Evolutionary conservation across 1,284 basidiomycete species (phyloP), one percentile per base, ranked within the genome.

Genomic region (Cryptococcus sp.): DNA sequence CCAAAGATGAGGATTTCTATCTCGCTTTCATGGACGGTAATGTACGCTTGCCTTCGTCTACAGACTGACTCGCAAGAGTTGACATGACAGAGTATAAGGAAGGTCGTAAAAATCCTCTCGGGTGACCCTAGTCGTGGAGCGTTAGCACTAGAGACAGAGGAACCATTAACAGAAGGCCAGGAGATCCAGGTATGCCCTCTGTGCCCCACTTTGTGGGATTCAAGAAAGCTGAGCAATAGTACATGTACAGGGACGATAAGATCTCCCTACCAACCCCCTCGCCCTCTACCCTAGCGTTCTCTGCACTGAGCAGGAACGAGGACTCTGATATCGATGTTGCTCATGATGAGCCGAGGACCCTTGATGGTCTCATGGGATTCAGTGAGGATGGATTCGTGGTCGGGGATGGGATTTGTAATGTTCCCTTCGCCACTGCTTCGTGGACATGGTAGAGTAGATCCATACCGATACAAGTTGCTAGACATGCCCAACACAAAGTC

Each of bases 111-210:
- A 50, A 85, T 92, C 57, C 82, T 81, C 14, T 85, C 86, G 0
- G 90, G 90, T 1, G 88, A 89, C 69, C 88, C 87, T 0, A 83
- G 82, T 21, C 79, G 86, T 9, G 90, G 90, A 0, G 82, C 83
- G 0, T 77, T 92, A 16, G 82, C 86, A 0, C 76, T 92, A 1
- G 84, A 86, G 32, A 79, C 82, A 16, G 78, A 82, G 34, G 78
- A 77, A 23, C 82, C 86, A 2, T 82, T 87, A 0, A 62, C 66
- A 1, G 68, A 75, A 2, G 86, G 85, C 3, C 76, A 82, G 14
- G 63, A 66, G 1, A 82, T 88, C n/a, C 82, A 84, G 75, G 87
- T 86, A 57, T 62, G 28, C 18, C n/a, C 7, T 7, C 9, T 19
- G 5, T n/a, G n/a, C n/a, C n/a, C n/a, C n/a, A n/a, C n/a, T n/a